Evolutionary conservation across 495 filamentous ascomycete species (phyloP), one percentile per base, ranked within the genome.

Genomic region (Tuber melanosporum): DNA sequence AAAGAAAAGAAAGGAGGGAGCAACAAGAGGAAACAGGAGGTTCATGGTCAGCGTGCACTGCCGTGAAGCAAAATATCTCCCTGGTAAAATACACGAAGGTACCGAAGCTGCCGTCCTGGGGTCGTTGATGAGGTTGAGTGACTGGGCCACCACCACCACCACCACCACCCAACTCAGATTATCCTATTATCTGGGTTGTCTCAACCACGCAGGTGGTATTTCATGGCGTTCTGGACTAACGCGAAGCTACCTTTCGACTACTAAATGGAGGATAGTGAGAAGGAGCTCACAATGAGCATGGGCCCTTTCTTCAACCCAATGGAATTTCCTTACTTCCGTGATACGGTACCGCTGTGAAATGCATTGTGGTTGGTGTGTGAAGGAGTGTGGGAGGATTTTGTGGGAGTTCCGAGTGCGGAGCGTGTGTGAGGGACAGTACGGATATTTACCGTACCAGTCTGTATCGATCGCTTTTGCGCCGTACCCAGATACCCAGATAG

Each of bases 71-170:
- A 32, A 32, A 7, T 36, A 36, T 57, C 57, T 36, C 26, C 57
- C 57, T 36, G 57, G 57, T 66, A 66, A 66, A 62, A 66, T 9
- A 3, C 57, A 36, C 57, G 14, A 36, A 66, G 57, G 57, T 66
- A 66, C 57, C 57, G 57, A 66, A 66, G 57, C 26, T 36, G 57
- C 57, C 14, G 26, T 66, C 10, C 14, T 66, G 57, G 57, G 14
- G 57, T 36, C 57, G 57, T 36, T 66, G 2, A 66, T 66, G 57
- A 66, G 57, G 57, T 66, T 66, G 57, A 66, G 57, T 66, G 57
- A 66, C 57, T 66, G 26, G 57, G 57, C 57, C 57, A 66, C 57
- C 57, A n/a, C 49, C 49, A 57, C 49, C 49, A 57, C 22, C 52
- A 52, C 20, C 20, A 62, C n/a, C n/a, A 62, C 57, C 57, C 57